These are phyloP conservation scores for Syzygium oleosum DNA, from an alignment of 345 rosid species.

Conservation along the genomic window DNA sequence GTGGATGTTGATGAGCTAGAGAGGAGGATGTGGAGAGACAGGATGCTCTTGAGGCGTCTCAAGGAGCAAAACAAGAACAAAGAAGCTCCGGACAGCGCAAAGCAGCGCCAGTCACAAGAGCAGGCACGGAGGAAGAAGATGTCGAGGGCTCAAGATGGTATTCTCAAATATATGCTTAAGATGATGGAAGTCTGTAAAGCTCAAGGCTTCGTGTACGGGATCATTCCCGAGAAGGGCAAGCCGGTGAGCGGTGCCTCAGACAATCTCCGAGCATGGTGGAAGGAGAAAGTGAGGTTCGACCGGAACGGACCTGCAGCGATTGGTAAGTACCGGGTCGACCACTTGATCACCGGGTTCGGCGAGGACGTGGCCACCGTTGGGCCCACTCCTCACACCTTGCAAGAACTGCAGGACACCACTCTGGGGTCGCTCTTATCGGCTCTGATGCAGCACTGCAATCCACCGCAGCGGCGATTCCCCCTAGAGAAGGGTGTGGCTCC, in stretches of 20 bases:
- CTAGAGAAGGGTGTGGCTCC: constrained; percentile 79
- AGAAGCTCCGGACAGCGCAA: constrained; percentile 30
- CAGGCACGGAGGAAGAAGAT: constrained; percentile 87
- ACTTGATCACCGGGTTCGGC: constrained; percentile 27
- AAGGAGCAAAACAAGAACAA: constrained; percentile 50
- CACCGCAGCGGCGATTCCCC: constrained; percentile 79
- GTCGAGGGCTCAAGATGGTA: constrained; percentile 85
- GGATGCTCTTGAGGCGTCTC: constrained; percentile 49
- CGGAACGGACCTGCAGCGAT: constrained; percentile 84
- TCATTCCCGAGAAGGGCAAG: constrained; percentile 84
- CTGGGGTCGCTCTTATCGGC: constrained; percentile 78
- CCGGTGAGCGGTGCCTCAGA: constrained; percentile 92
- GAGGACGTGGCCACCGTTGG: constrained; percentile 25
- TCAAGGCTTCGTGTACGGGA: constrained; percentile 79
- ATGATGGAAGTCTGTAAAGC: constrained; percentile 94
- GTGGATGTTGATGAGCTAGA: constrained; percentile 68
- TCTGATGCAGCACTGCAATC: constrained; percentile 82
- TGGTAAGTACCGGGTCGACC: constrained; percentile 46
- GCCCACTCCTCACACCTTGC: constrained; percentile 49
- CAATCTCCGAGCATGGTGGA: constrained; percentile 89
- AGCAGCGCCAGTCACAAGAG: constrained; percentile 64
- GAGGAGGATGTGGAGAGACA: constrained; percentile 76
- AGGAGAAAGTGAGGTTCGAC: constrained; percentile 79
- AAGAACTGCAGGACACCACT: constrained; percentile 77
- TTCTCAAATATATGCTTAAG: constrained; percentile 73